A percentile compares a stretch with the other conserved stretches of the same genome.
Conservation (phyloP, 345 rosid species). For the Brassica incana region DNA sequence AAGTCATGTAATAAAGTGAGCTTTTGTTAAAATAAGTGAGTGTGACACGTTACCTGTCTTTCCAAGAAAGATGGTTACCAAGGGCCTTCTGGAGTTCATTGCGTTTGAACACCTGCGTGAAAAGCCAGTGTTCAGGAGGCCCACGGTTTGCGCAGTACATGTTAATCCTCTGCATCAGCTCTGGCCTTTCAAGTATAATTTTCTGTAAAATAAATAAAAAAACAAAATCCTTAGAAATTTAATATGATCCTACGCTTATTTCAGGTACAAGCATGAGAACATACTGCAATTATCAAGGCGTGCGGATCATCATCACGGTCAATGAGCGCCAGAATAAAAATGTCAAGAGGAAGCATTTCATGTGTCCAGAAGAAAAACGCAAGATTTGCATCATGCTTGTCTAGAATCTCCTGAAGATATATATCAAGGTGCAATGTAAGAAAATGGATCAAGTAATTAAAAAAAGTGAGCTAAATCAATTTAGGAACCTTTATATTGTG, state of each 20-base stretch:
- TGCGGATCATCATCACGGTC: conserved; percentile 97
- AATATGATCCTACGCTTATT: background rate
- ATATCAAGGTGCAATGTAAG: conserved; percentile 30
- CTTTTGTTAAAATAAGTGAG: background rate
- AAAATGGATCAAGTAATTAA: conserved; percentile 12
- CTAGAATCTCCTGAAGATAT: conserved; percentile 56
- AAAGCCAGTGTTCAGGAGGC: conserved; percentile 87
- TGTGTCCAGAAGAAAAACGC: conserved; percentile 83
- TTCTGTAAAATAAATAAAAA: background rate
- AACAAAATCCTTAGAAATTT: background rate
- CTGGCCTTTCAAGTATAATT: conserved; percentile 66
- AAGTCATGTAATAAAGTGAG: conserved; percentile 12
- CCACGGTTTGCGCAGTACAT: conserved; percentile 65
- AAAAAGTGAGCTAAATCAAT: conserved; percentile 16
- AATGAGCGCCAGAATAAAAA: conserved; percentile 83
- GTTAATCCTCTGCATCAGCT: conserved; percentile 71
- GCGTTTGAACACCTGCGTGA: conserved; percentile 73
- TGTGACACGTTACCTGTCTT: conserved; percentile 65
- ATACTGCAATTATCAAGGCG: conserved; percentile 89
- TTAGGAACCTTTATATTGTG: conserved; percentile 66
- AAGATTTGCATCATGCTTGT: conserved; percentile 75
- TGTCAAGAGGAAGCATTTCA: conserved; percentile 93
- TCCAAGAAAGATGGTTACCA: conserved; percentile 99
- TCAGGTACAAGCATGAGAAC: conserved; percentile 15
- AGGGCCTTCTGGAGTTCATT: conserved; percentile 85